phyloP scores from a whole-genome alignment of 352 stramenopile species.

The Pelagophyceae sp. region DNA sequence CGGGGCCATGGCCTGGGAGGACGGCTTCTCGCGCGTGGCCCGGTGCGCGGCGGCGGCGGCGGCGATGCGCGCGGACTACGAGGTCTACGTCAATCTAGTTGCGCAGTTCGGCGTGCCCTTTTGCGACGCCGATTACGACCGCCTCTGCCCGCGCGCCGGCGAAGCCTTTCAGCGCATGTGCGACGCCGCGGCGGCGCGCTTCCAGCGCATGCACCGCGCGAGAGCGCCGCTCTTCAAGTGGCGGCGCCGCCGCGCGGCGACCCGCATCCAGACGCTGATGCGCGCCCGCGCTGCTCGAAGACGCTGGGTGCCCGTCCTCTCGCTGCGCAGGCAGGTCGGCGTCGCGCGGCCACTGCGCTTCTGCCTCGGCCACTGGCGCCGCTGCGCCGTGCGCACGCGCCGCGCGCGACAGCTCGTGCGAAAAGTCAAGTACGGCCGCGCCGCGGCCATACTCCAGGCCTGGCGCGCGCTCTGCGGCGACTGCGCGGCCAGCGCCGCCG shows the following conservation, averaged over 20 bases:
- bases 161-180: neutral
- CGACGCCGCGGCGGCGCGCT: neutral
- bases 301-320: neutral
- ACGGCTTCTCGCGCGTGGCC: neutral
- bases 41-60: neutral
- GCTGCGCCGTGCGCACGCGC: neutral
- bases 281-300: neutral
- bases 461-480: neutral
- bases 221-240: neutral
- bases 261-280: neutral
- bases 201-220: neutral
- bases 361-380: neutral
- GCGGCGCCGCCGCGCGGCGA: neutral
- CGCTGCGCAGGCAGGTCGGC: neutral
- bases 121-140: neutral
- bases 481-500: neutral
- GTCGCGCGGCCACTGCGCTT: neutral
- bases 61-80: neutral
- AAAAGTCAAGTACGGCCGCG: neutral
- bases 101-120: constrained; percentile 17
- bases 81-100: neutral
- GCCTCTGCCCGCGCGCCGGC: neutral
- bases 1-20: constrained; percentile 4
- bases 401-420: neutral
- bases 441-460: neutral